Evolutionary conservation across 306 rosid species (phyloP).

Genomic region (cucumber (Cucumis sativus)): DNA sequence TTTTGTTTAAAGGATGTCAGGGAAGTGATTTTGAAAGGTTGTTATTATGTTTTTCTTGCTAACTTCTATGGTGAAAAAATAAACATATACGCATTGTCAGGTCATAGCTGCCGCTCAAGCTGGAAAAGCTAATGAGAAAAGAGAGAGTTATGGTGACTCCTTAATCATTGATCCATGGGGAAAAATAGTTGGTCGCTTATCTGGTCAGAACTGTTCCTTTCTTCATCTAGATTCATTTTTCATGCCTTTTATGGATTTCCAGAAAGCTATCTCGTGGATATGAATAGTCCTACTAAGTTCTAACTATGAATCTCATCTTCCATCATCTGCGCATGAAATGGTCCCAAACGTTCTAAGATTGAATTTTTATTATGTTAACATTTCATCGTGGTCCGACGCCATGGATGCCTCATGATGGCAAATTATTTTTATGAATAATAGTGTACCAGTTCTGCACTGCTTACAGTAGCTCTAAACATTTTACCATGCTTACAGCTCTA

Average conservation of each 20-base stretch:
- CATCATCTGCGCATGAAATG: neutral
- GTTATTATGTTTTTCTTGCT: conserved; percentile 2
- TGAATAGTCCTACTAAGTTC: neutral
- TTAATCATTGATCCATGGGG: conserved; percentile 96
- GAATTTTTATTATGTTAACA: neutral
- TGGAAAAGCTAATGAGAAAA: conserved; percentile 60
- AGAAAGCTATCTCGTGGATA: neutral
- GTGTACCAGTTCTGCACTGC: neutral
- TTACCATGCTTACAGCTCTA: neutral
- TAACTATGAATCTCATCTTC: neutral
- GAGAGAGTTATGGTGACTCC: conserved; percentile 88
- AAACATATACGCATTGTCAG: conserved; percentile 34
- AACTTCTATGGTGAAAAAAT: conserved; percentile 5
- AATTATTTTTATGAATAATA: neutral
- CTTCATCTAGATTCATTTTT: neutral
- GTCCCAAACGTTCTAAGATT: neutral
- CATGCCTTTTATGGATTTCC: neutral
- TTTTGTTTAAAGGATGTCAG: neutral
- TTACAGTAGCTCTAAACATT: neutral
- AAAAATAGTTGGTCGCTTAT: conserved; percentile 53
- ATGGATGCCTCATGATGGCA: neutral
- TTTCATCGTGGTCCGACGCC: neutral
- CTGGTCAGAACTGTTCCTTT: conserved; percentile 41
- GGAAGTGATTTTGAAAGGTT: neutral
- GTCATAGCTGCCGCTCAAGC: conserved; percentile 96